Percentiles rank a stretch among this genome's conserved stretches.
phyloP scores from a whole-genome alignment of 176 grass and related monocot genomes.

The Musa itinerans region DNA sequence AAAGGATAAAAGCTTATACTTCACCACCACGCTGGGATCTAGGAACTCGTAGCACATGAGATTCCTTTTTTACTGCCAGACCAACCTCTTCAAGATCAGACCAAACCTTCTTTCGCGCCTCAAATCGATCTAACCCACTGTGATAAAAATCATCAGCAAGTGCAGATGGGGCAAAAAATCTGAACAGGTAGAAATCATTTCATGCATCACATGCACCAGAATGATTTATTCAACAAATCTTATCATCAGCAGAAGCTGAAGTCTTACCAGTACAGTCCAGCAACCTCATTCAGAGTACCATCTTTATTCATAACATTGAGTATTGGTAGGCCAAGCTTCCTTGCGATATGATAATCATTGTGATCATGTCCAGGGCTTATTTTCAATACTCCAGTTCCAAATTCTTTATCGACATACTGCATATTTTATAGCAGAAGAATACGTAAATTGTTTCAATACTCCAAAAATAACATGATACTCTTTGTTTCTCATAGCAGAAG shows the following conservation, averaged over 20 bases:
- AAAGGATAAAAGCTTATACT: slow-evolving; percentile 48
- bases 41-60: slow-evolving; percentile 80
- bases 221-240: neutral
- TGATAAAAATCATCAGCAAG: slow-evolving; percentile 21
- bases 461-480: neutral
- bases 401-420: slow-evolving; percentile 98
- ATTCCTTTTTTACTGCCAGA: slow-evolving; percentile 86
- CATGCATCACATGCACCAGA: neutral
- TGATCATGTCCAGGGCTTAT: slow-evolving; percentile 99
- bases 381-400: slow-evolving; percentile 96
- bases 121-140: slow-evolving; percentile 92
- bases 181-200: neutral
- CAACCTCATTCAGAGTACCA: slow-evolving; percentile 88
- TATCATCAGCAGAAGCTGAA: slow-evolving; percentile 14
- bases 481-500: neutral
- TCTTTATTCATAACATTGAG: slow-evolving; percentile 99
- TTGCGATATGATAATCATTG: slow-evolving; percentile 98
- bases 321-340: slow-evolving; percentile 94
- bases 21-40: slow-evolving; percentile 97
- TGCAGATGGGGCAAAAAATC: neutral
- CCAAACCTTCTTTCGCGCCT: slow-evolving; percentile 88
- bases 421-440: slow-evolving; percentile 9
- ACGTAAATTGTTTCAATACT: neutral
- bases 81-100: slow-evolving; percentile 83
- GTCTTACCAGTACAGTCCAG: slow-evolving; percentile 73